Percentiles rank a stretch among this genome's conserved stretches.
These are phyloP conservation scores for Penicillium pulvis DNA, from an alignment of 495 filamentous ascomycete species.

Conservation along the genomic window DNA sequence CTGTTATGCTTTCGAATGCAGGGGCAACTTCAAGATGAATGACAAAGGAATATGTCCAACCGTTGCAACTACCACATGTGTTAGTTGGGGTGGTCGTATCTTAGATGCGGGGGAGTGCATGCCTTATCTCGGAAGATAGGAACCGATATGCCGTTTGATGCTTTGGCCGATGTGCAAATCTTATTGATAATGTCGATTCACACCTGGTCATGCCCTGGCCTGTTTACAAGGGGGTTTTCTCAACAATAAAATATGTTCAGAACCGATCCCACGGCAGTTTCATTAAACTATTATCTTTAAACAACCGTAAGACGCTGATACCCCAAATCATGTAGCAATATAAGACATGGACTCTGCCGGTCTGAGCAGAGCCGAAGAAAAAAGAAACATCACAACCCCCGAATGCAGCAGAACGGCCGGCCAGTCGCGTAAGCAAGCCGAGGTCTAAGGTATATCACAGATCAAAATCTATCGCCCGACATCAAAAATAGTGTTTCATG, in stretches of 20 bases:
- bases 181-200: not conserved
- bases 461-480: constrained; percentile 40
- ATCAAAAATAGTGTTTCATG: constrained; percentile 41
- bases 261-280: constrained; percentile 20
- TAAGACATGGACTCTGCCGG: constrained; percentile 39
- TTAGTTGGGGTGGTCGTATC: constrained; percentile 11
- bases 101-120: constrained; percentile 24
- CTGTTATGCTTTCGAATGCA: not conserved
- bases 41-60: not conserved
- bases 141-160: not conserved
- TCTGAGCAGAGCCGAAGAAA: constrained; percentile 29
- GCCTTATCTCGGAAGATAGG: constrained; percentile 14
- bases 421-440: constrained; percentile 18
- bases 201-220: not conserved
- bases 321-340: constrained; percentile 39
- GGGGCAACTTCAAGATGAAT: not conserved
- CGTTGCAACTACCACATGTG: not conserved
- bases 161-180: not conserved
- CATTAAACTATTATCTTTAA: constrained; percentile 46
- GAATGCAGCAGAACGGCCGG: constrained; percentile 26
- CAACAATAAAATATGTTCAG: not conserved
- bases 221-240: not conserved
- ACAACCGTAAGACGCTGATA: constrained; percentile 24
- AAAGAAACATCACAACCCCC: constrained; percentile 21
- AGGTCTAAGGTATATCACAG: constrained; percentile 37